Base-by-base conservation (phyloP, 1,284 basidiomycete genomes). In the Agaricales sp. region DNA sequence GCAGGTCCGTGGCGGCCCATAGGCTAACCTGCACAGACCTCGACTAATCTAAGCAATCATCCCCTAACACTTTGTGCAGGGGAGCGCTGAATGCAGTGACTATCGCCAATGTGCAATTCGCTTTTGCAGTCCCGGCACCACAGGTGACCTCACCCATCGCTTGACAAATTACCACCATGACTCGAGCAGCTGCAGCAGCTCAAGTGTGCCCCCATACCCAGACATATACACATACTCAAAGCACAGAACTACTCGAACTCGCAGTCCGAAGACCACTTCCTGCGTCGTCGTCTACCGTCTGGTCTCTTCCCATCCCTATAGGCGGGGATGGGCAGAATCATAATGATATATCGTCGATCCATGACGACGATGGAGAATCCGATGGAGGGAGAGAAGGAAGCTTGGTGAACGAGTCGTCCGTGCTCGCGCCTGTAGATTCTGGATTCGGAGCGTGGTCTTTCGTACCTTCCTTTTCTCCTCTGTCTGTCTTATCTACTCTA, bases 361-460 rank as follows among this genome's bases (percentile, higher is more conserved):
- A 12, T 37, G 30, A 11, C 11, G 30, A 37, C 11, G n/a, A n/a
- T 43, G 41, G 11, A 16, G 41, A 21, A n/a, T 8, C 41, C 41
- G 41, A 11, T 8, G 11, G 8, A 11, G 41, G 11, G 41, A 43
- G 41, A 8, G 45, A 20, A 26, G 45, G 11, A 25, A 21, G 11
- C 11, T n/a, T 35, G 30, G 23, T 26, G 18, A 61, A 60, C 48
- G 57, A n/a, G n/a, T n/a, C 57, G 46, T 53, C 50, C 2, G 53
- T 56, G 3, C 51, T 65, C 12, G 58, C 64, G 11, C 63, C 65
- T 12, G 58, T 65, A 3, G 65, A 66, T 50, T 45, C 51, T 47
- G 64, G 64, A n/a, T 58, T 61, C 43, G 56, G 57, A 23, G 65
- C 65, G 4, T 66, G 63, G 63, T 61, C 62, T 18, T 66, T 62